Evolutionary conservation across 495 filamentous ascomycete species (phyloP), one percentile per base, ranked within the genome.

Genomic region (Penicillium samsonianum): DNA sequence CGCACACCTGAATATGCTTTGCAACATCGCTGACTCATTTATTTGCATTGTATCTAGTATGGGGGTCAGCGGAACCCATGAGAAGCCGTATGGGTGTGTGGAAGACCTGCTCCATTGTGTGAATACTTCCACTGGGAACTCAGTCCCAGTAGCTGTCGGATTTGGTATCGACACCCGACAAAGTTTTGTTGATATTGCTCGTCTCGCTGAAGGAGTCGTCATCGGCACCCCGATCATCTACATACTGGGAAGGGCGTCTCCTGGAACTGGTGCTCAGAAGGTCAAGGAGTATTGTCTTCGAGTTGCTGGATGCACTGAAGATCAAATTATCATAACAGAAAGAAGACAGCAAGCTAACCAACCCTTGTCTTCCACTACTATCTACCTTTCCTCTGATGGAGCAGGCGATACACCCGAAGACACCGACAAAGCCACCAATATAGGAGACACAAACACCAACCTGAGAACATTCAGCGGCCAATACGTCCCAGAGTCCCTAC

Each of bases 11-110:
- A 90, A 91, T 74, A 75, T 94, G 5, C 85, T 98, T n/a, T 98
- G 92, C 82, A 84, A 88, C 68, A 92, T 96, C 50, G 92, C 94
- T 62, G 92, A 97, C 74, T 96, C 92, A 1, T 98, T 98, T 78
- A 92, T 97, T 73, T 98, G 97, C 67, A 91, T 98, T 46, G 92
- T 97, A 26, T 97, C 93, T 4, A 82, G 92, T 57, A 96, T 96
- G 90, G 94, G 92, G 51, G 90, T 96, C 25, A 97, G 92, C 1
- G 94, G 94, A 53, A 91, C 90, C 25, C 84, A 85, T 0, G 91
- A 90, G 35, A 83, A 82, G 20, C 78, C 97, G 60, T 92, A 88
- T 70, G 74, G 81, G 37, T 85, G 86, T 49, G 80, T 97, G 9
- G 86, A 88, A 17, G 85, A 88, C 40, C 81, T 98, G 23, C 80